Percentiles rank a stretch among this genome's conserved stretches.
Evolutionary conservation across 1,139 yeast genomes (phyloP).

Genomic region (Sugiyamaella novakii): DNA sequence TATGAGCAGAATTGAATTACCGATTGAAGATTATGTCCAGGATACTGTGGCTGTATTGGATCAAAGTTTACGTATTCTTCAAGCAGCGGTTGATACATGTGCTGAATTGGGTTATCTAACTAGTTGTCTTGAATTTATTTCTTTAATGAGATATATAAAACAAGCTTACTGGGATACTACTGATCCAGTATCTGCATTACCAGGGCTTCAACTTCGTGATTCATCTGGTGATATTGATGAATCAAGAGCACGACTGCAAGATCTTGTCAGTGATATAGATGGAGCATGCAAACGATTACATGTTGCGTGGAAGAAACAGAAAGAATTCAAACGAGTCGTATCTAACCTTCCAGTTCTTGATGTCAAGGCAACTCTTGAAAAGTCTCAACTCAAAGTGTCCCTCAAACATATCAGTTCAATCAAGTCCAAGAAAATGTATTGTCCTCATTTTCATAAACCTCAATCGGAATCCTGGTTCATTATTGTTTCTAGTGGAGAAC

Average conservation of each 20-base stretch:
- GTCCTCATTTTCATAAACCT: conserved; percentile 79
- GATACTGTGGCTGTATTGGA: conserved; percentile 93
- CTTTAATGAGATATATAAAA: conserved; percentile 82
- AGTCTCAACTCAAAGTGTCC: conserved; percentile 4
- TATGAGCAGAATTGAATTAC: conserved; percentile 78
- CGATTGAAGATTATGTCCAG: conserved; percentile 93
- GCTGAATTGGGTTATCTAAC: conserved; percentile 76
- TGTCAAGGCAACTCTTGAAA: conserved; percentile 49
- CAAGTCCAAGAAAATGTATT: conserved; percentile 16
- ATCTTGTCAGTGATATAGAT: conserved; percentile 24
- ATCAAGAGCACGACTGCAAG: conserved; percentile 22
- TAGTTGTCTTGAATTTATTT: conserved; percentile 60
- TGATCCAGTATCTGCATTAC: conserved; percentile 66
- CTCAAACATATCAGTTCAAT: conserved; percentile 9
- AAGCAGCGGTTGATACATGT: conserved; percentile 88
- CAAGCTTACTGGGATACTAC: conserved; percentile 88
- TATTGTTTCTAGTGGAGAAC: conserved; percentile 55
- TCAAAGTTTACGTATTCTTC: conserved; percentile 90
- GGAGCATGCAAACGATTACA: conserved; percentile 41
- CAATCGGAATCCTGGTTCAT: conserved; percentile 96
- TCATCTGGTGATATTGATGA: conserved; percentile 15
- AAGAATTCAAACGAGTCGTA: conserved; percentile 46
- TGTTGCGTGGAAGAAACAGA: conserved; percentile 41
- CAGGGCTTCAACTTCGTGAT: conserved; percentile 56
- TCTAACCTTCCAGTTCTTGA: conserved; percentile 40